phyloP scores from a whole-genome alignment of 1,284 basidiomycete species.

The Clitocybe nebularis region DNA sequence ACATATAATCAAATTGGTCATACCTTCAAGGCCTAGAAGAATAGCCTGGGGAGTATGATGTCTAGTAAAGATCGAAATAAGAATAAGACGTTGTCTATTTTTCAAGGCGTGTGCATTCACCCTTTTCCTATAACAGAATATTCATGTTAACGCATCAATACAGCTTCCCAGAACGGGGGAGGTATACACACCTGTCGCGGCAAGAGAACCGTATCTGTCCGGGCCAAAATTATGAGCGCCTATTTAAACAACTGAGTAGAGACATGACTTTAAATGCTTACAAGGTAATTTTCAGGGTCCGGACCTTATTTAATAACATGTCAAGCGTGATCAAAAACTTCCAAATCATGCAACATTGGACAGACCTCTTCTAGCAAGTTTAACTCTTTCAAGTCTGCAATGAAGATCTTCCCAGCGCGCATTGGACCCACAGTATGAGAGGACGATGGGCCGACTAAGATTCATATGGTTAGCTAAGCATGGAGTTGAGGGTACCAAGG shows the following conservation, averaged over 20 bases:
- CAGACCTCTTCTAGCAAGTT: constrained; percentile 68
- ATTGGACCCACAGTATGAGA: constrained; percentile 80
- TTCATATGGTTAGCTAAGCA: constrained; percentile 7
- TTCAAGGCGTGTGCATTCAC: no score
- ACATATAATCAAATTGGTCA: no score
- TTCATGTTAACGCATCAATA: no score
- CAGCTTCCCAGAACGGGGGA: constrained; percentile 4
- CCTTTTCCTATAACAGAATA: constrained; percentile 70
- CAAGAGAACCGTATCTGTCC: constrained; percentile 75
- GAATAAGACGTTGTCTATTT: no score
- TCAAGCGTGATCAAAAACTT: neutral
- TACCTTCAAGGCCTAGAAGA: constrained; percentile 84
- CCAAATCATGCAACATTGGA: constrained; percentile 7
- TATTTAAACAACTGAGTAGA: constrained; percentile 1
- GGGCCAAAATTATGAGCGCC: no score
- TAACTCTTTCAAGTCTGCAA: constrained; percentile 70
- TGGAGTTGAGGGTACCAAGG: constrained; percentile 26
- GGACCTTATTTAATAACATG: constrained; percentile 43
- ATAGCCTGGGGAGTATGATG: constrained; percentile 95
- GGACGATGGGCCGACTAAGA: constrained; percentile 43
- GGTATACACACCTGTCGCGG: constrained; percentile 59
- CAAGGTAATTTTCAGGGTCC: constrained; percentile 82
- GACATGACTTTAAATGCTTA: constrained; percentile 33
- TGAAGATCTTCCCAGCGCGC: constrained; percentile 88
- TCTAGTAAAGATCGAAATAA: no score